These are phyloP conservation scores for Colletotrichum liaoningense DNA, from an alignment of 2,329 filamentous ascomycete genomes.

Conservation along the genomic window DNA sequence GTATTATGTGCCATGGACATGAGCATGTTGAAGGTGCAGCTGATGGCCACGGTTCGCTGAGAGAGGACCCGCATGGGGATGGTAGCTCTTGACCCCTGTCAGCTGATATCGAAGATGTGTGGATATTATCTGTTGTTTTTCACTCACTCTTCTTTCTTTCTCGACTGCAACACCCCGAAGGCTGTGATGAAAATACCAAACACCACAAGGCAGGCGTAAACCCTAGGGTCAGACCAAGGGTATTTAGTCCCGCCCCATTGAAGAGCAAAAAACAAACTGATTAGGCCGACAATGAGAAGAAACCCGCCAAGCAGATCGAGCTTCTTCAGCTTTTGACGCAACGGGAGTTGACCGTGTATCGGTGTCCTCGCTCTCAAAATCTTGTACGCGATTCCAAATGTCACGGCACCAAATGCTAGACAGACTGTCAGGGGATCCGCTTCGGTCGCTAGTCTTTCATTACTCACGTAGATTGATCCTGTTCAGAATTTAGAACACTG, in stretches of 20 bases:
- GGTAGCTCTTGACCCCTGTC: background rate
- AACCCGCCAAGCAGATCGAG: background rate
- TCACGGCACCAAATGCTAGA: background rate
- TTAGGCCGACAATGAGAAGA: background rate
- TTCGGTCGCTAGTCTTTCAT: background rate
- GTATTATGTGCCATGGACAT: background rate
- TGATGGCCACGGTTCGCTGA: constrained; percentile 4
- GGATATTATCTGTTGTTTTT: no score
- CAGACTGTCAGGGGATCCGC: background rate
- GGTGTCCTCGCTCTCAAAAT: background rate
- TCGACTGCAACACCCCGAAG: background rate
- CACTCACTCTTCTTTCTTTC: background rate
- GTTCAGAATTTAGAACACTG: no score
- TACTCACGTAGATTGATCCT: constrained; percentile 8
- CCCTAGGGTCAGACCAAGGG: background rate
- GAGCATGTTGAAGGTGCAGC: background rate
- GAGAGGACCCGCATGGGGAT: background rate
- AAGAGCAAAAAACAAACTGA: background rate
- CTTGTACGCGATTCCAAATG: background rate
- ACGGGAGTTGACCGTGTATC: background rate
- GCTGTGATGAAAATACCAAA: background rate
- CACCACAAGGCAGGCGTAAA: background rate
- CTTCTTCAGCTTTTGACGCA: background rate
- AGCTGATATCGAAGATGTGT: background rate
- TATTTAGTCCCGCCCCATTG: constrained; percentile 2